These are phyloP conservation scores for Asterophora parasitica DNA, from an alignment of 768 basidiomycete genomes.

Conservation along the genomic window DNA sequence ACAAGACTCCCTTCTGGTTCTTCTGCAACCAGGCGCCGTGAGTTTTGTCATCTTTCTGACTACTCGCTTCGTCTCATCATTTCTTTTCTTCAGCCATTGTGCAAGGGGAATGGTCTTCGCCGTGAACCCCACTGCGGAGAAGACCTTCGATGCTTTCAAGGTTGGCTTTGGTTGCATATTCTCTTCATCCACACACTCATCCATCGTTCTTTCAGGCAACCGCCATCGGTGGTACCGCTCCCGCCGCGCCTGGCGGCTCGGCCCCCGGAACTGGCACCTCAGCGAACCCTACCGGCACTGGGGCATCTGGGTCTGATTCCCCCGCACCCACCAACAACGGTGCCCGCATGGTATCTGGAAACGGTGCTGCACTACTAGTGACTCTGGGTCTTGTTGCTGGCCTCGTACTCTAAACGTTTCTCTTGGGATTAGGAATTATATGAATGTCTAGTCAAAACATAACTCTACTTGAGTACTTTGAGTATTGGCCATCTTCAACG, in stretches of 20 bases:
- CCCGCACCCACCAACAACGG: constrained; percentile 7
- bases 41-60: constrained; percentile 1
- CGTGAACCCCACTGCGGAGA: constrained; percentile 43
- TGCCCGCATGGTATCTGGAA: constrained; percentile 11
- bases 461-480: background rate
- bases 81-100: constrained; percentile 36
- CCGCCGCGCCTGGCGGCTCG: background rate
- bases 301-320: constrained; percentile 5
- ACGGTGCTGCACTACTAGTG: constrained; percentile 14
- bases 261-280: background rate
- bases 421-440: constrained; percentile 3
- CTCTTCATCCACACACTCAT: constrained; percentile 27
- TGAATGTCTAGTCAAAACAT: constrained; percentile 10
- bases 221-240: constrained; percentile 20
- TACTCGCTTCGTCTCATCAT: background rate
- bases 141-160: constrained; percentile 30
- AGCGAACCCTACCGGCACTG: constrained; percentile 8
- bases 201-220: constrained; percentile 16
- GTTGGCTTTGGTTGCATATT: background rate
- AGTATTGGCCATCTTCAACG: no score
- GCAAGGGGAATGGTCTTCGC: constrained; percentile 50
- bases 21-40: constrained; percentile 40
- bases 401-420: constrained; percentile 16
- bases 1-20: constrained; percentile 48
- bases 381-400: constrained; percentile 17